Base-by-base conservation (phyloP, 2,329 filamentous ascomycete species). In the Pestalotiopsis sp. region DNA sequence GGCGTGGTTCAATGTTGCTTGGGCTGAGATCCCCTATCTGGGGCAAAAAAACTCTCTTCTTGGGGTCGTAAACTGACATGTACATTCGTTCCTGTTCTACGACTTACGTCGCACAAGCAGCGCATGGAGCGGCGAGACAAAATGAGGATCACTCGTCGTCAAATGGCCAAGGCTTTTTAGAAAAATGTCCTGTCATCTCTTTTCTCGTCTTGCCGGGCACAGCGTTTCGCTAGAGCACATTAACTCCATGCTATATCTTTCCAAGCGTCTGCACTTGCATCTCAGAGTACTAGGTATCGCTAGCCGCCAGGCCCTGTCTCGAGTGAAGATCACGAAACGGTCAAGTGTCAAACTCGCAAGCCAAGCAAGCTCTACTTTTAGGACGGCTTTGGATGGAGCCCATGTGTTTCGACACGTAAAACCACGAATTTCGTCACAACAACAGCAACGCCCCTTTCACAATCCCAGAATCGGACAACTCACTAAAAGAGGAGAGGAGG, bases 271-370 rank as follows among this genome's bases (percentile, higher is more conserved):
- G 17, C 49, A 36, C 27, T n/a, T 25, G 36, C 23, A 38, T 45
- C 20, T 59, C 27, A 56, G n/a, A 39, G 41, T 61, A 36, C 31
- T n/a, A 17, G 27, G 41, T 67, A n/a, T 67, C 65, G 57, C 65
- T 67, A 67, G 57, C 65, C 65, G 65, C 65, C 65, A 67, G 57
- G 65, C 65, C 14, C 39, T 61, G 65, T 59, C 65, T 67, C 65
- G 57, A 66, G 64, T 61, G 23, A 31, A 17, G 59, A n/a, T 61
- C 39, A 56, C 64, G 64, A 66, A 66, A 66, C 64, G 20, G 64
- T 45, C 52, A 14, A 38, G 41, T 66, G 64, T 23, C 25, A 52
- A 56, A 38, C 31, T 66, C 45, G 11, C 41, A 20, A 57, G 45
- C 52, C 52, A 39, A 23, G 27, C 64, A 58, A 52, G 38, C 62